These are phyloP conservation scores for Cutaneotrichosporon curvatum DNA, from an alignment of 1,284 basidiomycete genomes.

Conservation along the genomic window DNA sequence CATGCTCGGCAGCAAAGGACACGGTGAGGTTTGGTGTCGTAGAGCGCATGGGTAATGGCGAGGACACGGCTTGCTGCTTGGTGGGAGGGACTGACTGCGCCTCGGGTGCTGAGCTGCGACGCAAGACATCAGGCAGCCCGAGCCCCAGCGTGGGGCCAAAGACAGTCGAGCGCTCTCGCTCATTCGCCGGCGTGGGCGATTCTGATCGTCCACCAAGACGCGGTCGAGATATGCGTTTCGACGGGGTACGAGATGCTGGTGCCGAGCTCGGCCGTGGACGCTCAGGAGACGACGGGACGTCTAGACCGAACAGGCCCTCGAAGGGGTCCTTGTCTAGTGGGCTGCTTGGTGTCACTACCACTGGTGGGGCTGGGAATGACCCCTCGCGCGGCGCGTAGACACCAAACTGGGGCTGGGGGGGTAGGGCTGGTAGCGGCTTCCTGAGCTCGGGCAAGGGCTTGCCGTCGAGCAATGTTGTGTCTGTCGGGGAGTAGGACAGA, in stretches of 20 bases:
- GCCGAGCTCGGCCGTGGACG: slow-evolving; percentile 14
- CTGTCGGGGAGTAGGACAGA: background rate
- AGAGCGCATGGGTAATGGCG: slow-evolving; percentile 31
- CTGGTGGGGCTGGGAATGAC: slow-evolving; percentile 1
- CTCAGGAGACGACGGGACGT: background rate
- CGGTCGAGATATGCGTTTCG: slow-evolving; percentile 1
- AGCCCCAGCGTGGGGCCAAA: slow-evolving; percentile 21
- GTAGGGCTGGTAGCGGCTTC: background rate
- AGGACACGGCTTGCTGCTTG: slow-evolving; percentile 28
- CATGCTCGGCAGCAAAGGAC: slow-evolving; percentile 21
- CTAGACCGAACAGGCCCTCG: slow-evolving; percentile 5
- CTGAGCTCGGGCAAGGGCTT: slow-evolving; percentile 12
- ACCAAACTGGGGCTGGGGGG: background rate
- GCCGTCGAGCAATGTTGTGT: background rate
- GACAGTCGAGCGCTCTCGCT: background rate
- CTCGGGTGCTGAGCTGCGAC: background rate
- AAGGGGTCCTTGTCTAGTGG: slow-evolving; percentile 18
- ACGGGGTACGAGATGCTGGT: slow-evolving; percentile 11
- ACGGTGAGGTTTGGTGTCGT: slow-evolving; percentile 30
- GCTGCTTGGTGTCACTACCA: slow-evolving; percentile 39
- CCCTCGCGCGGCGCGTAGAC: background rate
- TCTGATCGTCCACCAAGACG: background rate
- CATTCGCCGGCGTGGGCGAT: slow-evolving; percentile 1
- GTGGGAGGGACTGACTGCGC: background rate
- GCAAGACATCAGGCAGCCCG: slow-evolving; percentile 25